These are phyloP conservation scores for Candida hungchunana DNA, from an alignment of 805 yeast species.

Conservation along the genomic window DNA sequence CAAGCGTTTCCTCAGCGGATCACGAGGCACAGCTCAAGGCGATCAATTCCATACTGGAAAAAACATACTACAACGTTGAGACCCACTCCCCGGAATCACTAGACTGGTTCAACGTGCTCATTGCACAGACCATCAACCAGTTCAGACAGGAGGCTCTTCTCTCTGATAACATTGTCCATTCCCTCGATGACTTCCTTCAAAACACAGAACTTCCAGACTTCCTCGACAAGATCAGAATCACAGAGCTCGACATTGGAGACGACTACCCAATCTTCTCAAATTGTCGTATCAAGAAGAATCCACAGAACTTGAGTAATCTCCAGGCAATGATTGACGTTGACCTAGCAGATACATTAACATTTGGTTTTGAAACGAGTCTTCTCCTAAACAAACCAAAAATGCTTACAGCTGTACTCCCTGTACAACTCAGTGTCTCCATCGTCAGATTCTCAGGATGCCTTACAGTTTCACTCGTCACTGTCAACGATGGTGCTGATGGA, in stretches of 20 bases:
- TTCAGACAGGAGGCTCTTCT: slow-evolving; percentile 83
- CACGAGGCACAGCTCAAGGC: slow-evolving; percentile 20
- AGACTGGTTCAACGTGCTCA: slow-evolving; percentile 94
- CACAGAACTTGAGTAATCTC: slow-evolving; percentile 42
- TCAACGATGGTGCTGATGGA: slow-evolving; percentile 13
- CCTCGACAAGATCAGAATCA: slow-evolving; percentile 69
- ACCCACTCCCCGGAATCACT: slow-evolving; percentile 85
- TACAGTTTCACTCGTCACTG: slow-evolving; percentile 52
- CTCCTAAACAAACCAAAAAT: slow-evolving; percentile 80
- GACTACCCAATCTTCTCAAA: slow-evolving; percentile 95
- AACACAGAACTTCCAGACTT: slow-evolving; percentile 70
- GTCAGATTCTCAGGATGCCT: slow-evolving; percentile 89
- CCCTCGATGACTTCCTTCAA: slow-evolving; percentile 62
- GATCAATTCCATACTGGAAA: slow-evolving; percentile 63
- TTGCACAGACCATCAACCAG: slow-evolving; percentile 87
- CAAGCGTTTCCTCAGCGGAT: slow-evolving; percentile 7
- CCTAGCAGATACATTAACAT: slow-evolving; percentile 76
- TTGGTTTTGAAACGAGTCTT: slow-evolving; percentile 79
- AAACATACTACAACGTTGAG: slow-evolving; percentile 87
- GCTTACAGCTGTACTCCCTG: slow-evolving; percentile 81
- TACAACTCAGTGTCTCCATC: slow-evolving; percentile 77
- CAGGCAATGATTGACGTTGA: slow-evolving; percentile 93
- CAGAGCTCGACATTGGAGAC: slow-evolving; percentile 89
- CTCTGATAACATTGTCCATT: slow-evolving; percentile 79
- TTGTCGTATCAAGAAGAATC: slow-evolving; percentile 70